A percentile compares a stretch with the other conserved stretches of the same genome.
Conservation (phyloP, 1,139 yeast genomes). For the Ogataea hybrid region DNA sequence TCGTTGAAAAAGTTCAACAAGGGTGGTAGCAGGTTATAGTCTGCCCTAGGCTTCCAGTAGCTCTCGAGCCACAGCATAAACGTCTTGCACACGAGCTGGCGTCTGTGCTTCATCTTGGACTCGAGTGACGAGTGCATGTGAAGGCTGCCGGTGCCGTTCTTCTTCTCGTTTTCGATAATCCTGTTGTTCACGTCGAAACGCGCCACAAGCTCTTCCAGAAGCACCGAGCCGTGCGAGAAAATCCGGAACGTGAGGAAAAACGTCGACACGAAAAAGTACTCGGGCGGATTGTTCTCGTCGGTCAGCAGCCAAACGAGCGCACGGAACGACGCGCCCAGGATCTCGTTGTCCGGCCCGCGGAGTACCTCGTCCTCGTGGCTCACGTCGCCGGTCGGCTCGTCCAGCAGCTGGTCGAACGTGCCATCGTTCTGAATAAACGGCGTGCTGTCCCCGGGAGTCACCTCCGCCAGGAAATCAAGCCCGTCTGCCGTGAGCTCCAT, state of each 20-base stretch:
- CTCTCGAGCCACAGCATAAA: constrained; percentile 86
- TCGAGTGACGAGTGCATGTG: constrained; percentile 40
- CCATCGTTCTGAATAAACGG: constrained; percentile 29
- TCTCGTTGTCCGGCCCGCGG: constrained; percentile 35
- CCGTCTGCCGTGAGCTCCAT: constrained; percentile 59
- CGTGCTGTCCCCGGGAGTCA: constrained; percentile 24
- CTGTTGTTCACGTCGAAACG: constrained; percentile 58
- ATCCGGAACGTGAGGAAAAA: constrained; percentile 80
- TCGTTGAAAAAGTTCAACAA: constrained; percentile 77
- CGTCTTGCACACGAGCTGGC: constrained; percentile 64
- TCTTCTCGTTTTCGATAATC: constrained; percentile 31
- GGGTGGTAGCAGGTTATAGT: constrained; percentile 61
- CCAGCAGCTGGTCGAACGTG: constrained; percentile 22
- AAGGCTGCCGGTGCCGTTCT: constrained; percentile 28
- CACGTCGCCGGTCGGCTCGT: constrained; percentile 9
- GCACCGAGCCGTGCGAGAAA: constrained; percentile 67
- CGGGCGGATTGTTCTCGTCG: constrained; percentile 68
- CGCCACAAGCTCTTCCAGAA: constrained; percentile 65
- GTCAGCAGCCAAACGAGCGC: constrained; percentile 72
- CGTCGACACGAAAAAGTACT: constrained; percentile 67
- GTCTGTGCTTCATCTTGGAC: constrained; percentile 56
- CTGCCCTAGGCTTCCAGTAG: constrained; percentile 69
- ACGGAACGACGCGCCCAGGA: constrained; percentile 77
- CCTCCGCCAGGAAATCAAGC: constrained; percentile 44
- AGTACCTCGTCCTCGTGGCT: constrained; percentile 44